Conservation (phyloP, 306 rosid species). For the Ceratonia siliqua region DNA sequence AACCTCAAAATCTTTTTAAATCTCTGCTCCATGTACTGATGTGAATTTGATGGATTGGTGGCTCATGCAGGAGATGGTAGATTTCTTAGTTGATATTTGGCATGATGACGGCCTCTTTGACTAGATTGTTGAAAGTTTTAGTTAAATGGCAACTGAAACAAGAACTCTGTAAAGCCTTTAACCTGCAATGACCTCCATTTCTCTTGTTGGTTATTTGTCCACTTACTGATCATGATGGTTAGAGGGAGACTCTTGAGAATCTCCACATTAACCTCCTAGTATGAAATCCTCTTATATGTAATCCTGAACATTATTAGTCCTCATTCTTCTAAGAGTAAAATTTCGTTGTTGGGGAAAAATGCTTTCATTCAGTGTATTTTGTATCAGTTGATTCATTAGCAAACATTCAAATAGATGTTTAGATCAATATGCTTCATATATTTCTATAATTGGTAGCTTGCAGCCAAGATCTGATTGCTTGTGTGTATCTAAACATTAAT, state of each 20-base stretch:
- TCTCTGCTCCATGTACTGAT: slow-evolving; percentile 26
- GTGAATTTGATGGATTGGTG: slow-evolving; percentile 31
- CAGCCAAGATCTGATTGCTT: background rate
- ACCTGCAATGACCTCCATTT: slow-evolving; percentile 33
- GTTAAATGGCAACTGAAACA: slow-evolving; percentile 31
- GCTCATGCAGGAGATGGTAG: slow-evolving; percentile 93
- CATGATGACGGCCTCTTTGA: slow-evolving; percentile 77
- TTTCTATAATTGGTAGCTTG: background rate
- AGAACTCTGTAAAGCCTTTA: slow-evolving; percentile 34
- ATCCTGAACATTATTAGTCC: slow-evolving; percentile 17
- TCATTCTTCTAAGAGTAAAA: slow-evolving; percentile 18
- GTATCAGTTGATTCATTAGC: slow-evolving; percentile 23
- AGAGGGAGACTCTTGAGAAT: slow-evolving; percentile 10
- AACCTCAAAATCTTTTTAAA: slow-evolving; percentile 9
- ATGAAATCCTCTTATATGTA: slow-evolving; percentile 24
- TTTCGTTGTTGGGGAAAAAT: slow-evolving; percentile 22
- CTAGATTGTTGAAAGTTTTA: slow-evolving; percentile 35
- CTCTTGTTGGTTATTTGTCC: slow-evolving; percentile 13
- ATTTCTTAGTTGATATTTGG: slow-evolving; percentile 95
- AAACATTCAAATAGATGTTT: background rate
- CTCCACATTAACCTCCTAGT: slow-evolving; percentile 27
- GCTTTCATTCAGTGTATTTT: slow-evolving; percentile 7
- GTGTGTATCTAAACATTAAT: background rate
- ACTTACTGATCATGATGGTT: slow-evolving; percentile 9
- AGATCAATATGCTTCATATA: slow-evolving; percentile 7